Conservation (phyloP, 1,284 basidiomycete genomes). For the Microbotryomycetes sp. region DNA sequence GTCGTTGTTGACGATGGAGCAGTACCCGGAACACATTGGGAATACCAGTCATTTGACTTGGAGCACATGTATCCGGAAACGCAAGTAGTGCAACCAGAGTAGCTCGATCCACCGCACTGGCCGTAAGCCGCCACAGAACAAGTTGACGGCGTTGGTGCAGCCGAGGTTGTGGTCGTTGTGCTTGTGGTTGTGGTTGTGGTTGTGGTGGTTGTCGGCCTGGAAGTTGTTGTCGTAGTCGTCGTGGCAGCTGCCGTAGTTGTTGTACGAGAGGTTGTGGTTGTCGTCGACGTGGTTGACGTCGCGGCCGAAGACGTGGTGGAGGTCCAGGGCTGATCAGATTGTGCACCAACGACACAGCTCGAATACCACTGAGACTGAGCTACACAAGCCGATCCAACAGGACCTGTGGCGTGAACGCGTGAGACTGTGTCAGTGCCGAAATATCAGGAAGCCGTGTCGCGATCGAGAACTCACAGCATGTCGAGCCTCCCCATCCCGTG, state of each 20-base stretch:
- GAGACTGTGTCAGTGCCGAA: too few relatives aligned
- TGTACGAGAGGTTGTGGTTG: neutral
- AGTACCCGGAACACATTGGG: neutral
- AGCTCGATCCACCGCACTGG: neutral
- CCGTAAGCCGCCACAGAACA: neutral
- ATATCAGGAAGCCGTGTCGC: too few relatives aligned
- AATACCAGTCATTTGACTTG: neutral
- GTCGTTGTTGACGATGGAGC: neutral
- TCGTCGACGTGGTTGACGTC: neutral
- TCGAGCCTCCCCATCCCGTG: neutral
- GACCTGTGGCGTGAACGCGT: neutral
- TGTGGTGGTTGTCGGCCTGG: neutral
- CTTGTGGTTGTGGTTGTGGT: neutral
- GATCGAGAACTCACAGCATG: slow-evolving; percentile 4
- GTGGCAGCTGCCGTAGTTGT: neutral
- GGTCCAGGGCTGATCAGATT: neutral
- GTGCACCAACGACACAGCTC: neutral
- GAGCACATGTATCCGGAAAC: neutral
- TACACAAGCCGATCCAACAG: neutral
- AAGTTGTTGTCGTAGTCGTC: neutral
- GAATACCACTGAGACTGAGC: neutral
- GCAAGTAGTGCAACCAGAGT: neutral
- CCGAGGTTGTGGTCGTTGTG: neutral
- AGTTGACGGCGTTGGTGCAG: neutral
- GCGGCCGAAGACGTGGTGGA: neutral